Evolutionary conservation across 2,329 filamentous ascomycete genomes (phyloP).

Genomic region (Chaetothyriales sp.): DNA sequence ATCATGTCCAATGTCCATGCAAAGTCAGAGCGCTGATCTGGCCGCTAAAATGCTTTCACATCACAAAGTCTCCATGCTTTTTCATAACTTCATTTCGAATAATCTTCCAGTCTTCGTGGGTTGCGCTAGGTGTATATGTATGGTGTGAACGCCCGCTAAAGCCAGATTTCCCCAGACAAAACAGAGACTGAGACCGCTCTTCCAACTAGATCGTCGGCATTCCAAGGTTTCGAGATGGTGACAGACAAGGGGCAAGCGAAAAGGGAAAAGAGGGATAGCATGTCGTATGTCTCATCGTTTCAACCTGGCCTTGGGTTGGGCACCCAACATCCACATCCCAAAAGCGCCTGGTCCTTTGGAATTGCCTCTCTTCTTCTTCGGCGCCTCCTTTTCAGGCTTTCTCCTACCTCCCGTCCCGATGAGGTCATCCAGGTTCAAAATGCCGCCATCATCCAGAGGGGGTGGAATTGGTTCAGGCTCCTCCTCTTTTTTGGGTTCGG

Average conservation of each 20-base stretch:
- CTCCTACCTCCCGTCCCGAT: constrained; percentile 6
- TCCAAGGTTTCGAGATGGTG: not conserved
- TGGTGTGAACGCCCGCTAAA: constrained; percentile 8
- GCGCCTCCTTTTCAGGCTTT: constrained; percentile 6
- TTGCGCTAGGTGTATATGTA: not conserved
- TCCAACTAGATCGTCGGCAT: not conserved
- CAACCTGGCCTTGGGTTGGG: constrained; percentile 4
- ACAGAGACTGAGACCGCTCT: not conserved
- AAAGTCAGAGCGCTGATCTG: not conserved
- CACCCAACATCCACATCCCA: constrained; percentile 32
- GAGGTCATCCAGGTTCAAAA: constrained; percentile 13
- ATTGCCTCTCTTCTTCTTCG: constrained; percentile 1
- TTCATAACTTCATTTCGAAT: not conserved
- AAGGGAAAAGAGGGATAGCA: not conserved
- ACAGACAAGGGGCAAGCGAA: not conserved
- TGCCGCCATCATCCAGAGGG: constrained; percentile 5
- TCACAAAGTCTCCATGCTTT: not conserved
- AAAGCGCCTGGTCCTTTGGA: constrained; percentile 21
- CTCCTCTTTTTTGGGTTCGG: constrained; percentile 29
- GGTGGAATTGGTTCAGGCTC: constrained; percentile 7
- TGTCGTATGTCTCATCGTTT: not conserved
- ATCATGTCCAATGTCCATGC: too few relatives aligned
- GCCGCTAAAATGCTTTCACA: not conserved
- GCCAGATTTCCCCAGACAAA: constrained; percentile 1
- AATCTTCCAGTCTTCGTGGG: not conserved